Conservation (phyloP, 805 yeast genomes). For the Hyphopichia homilentoma region DNA sequence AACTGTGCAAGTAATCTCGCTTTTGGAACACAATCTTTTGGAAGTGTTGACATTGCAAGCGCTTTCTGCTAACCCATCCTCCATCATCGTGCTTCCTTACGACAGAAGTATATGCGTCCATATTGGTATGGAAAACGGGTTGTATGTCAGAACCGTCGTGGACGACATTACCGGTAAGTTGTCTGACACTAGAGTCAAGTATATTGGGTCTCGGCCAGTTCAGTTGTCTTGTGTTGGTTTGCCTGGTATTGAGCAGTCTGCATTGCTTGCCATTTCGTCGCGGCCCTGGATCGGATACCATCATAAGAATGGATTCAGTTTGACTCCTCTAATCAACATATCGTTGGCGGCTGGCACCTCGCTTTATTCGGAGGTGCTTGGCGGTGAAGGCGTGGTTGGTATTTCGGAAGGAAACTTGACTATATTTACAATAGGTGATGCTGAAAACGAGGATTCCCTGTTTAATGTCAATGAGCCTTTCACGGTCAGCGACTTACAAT, state of each 20-base stretch:
- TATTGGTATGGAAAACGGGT: conserved; percentile 81
- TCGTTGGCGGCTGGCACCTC: conserved; percentile 45
- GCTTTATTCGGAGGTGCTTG: conserved; percentile 60
- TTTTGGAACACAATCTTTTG: conserved; percentile 56
- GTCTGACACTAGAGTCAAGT: conserved; percentile 62
- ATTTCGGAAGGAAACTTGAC: conserved; percentile 48
- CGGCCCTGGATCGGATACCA: conserved; percentile 54
- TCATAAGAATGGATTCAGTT: conserved; percentile 29
- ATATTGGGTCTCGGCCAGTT: conserved; percentile 69
- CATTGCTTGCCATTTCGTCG: conserved; percentile 49
- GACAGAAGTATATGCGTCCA: conserved; percentile 44
- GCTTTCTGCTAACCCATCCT: conserved; percentile 44
- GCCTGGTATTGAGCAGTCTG: conserved; percentile 17
- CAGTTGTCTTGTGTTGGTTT: conserved; percentile 36
- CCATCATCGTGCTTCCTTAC: conserved; percentile 21
- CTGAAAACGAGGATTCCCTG: conserved; percentile 23
- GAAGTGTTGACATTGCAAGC: conserved; percentile 64
- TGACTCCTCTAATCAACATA: conserved; percentile 46
- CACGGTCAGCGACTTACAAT: conserved; percentile 27
- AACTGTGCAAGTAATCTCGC: conserved; percentile 63
- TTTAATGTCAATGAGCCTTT: conserved; percentile 25
- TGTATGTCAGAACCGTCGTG: conserved; percentile 61
- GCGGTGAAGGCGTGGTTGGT: conserved; percentile 62
- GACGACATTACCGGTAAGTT: conserved; percentile 57
- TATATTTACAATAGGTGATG: conserved; percentile 52